These are phyloP conservation scores for Russula dissimulans DNA, from an alignment of 768 basidiomycete species.

Conservation along the genomic window DNA sequence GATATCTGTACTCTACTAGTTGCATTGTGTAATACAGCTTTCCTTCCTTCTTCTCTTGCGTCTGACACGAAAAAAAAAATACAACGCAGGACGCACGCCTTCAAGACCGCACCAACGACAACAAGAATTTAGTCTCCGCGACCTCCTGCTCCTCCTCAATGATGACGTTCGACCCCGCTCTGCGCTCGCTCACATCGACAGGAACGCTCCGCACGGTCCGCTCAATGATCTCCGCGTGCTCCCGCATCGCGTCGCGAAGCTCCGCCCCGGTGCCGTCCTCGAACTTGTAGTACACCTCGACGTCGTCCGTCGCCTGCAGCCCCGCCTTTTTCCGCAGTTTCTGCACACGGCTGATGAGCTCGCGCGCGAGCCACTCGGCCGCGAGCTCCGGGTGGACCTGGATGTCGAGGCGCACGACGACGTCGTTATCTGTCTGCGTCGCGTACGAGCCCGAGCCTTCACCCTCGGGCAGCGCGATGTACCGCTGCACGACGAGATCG, in stretches of 20 bases:
- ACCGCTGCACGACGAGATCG: constrained; percentile 87
- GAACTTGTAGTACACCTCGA: constrained; percentile 79
- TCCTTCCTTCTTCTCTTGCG: constrained; percentile 13
- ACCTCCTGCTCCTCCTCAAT: constrained; percentile 86
- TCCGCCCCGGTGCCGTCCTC: constrained; percentile 59
- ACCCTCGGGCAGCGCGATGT: constrained; percentile 69
- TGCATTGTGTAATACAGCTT: constrained; percentile 26
- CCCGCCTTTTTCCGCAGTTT: constrained; percentile 94
- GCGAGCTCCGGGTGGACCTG: constrained; percentile 79
- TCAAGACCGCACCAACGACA: constrained; percentile 55
- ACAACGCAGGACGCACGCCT: not conserved
- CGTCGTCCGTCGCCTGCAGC: constrained; percentile 89
- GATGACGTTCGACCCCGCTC: constrained; percentile 41
- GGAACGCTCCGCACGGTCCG: constrained; percentile 72
- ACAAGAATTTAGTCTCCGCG: constrained; percentile 64
- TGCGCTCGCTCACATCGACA: constrained; percentile 44
- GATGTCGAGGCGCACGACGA: constrained; percentile 88
- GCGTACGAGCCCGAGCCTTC: constrained; percentile 52
- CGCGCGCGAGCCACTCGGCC: constrained; percentile 81
- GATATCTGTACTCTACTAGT: constrained; percentile 24
- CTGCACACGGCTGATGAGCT: constrained; percentile 88
- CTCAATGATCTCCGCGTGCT: constrained; percentile 59
- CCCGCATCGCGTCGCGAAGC: constrained; percentile 51
- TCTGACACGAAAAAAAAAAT: not conserved
- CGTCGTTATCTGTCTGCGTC: constrained; percentile 88